phyloP scores from a whole-genome alignment of 2,329 filamentous ascomycete genomes.

The Fusarium sp. region DNA sequence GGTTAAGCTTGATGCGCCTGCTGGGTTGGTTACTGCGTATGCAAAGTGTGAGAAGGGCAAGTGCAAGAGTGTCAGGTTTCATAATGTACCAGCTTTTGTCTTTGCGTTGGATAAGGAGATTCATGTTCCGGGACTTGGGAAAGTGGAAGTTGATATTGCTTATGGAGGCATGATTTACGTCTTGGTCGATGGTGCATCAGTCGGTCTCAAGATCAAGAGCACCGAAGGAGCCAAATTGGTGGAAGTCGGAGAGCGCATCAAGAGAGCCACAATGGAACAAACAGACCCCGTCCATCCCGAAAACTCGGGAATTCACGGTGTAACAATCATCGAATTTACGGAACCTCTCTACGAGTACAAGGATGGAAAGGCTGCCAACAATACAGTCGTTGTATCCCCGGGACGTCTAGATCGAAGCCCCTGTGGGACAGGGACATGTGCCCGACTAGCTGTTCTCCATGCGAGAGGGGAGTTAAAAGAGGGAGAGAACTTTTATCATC shows the following conservation, averaged over 20 bases:
- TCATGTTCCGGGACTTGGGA: slow-evolving; percentile 12
- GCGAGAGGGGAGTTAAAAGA: background rate
- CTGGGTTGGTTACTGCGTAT: slow-evolving; percentile 30
- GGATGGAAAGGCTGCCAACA: background rate
- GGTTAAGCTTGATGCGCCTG: slow-evolving; percentile 31
- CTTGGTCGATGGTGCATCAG: slow-evolving; percentile 25
- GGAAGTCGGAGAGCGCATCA: slow-evolving; percentile 33
- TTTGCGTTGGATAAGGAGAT: slow-evolving; percentile 30
- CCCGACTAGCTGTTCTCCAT: background rate
- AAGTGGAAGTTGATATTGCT: slow-evolving; percentile 28
- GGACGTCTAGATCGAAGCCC: background rate
- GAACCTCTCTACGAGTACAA: slow-evolving; percentile 12
- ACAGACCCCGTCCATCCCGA: slow-evolving; percentile 22
- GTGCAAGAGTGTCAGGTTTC: slow-evolving; percentile 33
- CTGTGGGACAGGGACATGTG: background rate
- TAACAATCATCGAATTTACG: slow-evolving; percentile 35
- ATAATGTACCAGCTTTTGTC: slow-evolving; percentile 38
- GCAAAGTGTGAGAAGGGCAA: slow-evolving; percentile 33
- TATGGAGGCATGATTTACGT: slow-evolving; percentile 40
- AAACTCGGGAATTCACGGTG: slow-evolving; percentile 24
- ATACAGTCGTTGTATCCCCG: background rate
- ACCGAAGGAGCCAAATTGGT: slow-evolving; percentile 5
- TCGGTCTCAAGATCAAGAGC: slow-evolving; percentile 25
- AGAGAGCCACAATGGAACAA: slow-evolving; percentile 23
- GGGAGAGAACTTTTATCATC: background rate